Percentiles rank a stretch among this genome's conserved stretches.
These are phyloP conservation scores for Kazachstania kunashirensis DNA, from an alignment of 805 yeast species.

Conservation along the genomic window DNA sequence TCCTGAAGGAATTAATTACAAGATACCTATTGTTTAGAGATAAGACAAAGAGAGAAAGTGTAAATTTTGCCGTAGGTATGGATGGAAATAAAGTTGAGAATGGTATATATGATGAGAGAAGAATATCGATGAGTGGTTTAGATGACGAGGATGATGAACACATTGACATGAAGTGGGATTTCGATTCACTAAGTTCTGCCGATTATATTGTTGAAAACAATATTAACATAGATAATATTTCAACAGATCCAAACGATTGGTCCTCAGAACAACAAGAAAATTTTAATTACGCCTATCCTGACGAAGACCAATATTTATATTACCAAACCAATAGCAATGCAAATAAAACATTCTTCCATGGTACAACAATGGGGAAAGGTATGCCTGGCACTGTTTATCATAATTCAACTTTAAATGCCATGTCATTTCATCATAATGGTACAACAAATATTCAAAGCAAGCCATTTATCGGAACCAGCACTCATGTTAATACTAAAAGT, in stretches of 20 bases:
- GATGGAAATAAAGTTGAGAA: slow-evolving; percentile 4
- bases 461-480: slow-evolving; percentile 13
- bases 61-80: slow-evolving; percentile 14
- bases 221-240: slow-evolving; percentile 36
- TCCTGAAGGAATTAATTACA: slow-evolving; percentile 64
- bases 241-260: slow-evolving; percentile 26
- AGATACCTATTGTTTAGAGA: slow-evolving; percentile 71
- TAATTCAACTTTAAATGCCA: slow-evolving; percentile 25
- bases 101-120: background rate
- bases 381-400: slow-evolving; percentile 15
- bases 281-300: slow-evolving; percentile 27
- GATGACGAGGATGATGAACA: slow-evolving; percentile 18
- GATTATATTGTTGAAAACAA: slow-evolving; percentile 69
- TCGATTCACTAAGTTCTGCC: slow-evolving; percentile 66
- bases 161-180: slow-evolving; percentile 72
- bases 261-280: slow-evolving; percentile 16
- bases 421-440: slow-evolving; percentile 14
- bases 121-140: background rate
- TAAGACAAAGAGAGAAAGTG: slow-evolving; percentile 44
- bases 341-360: slow-evolving; percentile 17
- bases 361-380: slow-evolving; percentile 26
- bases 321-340: slow-evolving; percentile 18
- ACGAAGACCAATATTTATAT: slow-evolving; percentile 24
- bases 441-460: slow-evolving; percentile 15
- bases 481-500: slow-evolving; percentile 14